phyloP scores from a whole-genome alignment of 192 early-diverging fungal species.

The Blastocladiella britannica region DNA sequence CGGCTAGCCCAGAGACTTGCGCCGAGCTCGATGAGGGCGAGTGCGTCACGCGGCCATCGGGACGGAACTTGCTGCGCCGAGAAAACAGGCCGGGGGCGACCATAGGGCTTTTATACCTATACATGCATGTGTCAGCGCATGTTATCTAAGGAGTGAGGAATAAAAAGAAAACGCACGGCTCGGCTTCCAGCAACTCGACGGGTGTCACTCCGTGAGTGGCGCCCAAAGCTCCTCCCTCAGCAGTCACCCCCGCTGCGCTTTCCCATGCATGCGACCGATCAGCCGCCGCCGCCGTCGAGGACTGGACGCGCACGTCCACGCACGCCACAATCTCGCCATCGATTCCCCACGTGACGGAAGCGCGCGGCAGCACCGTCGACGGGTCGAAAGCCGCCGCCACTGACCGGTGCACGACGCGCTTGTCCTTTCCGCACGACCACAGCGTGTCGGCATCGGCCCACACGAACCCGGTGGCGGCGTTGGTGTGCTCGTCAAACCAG shows the following conservation, averaged over 20 bases:
- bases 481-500: constrained; percentile 45
- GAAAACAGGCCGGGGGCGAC: background rate
- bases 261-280: too few species aligned
- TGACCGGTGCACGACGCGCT: constrained; percentile 40
- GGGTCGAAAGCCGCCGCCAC: constrained; percentile 24
- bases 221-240: too few species aligned
- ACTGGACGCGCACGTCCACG: constrained; percentile 25
- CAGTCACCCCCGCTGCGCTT: constrained; percentile 8
- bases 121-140: background rate
- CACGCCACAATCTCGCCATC: constrained; percentile 44
- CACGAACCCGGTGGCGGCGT: constrained; percentile 43
- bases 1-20: too few species aligned
- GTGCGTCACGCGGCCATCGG: too few species aligned
- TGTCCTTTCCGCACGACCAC: constrained; percentile 57
- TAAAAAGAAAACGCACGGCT: too few species aligned
- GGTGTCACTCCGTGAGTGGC: too few species aligned
- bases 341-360: constrained; percentile 37
- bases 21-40: too few species aligned
- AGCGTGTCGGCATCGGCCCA: constrained; percentile 40
- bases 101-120: background rate
- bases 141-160: too few species aligned
- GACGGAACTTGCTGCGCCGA: background rate
- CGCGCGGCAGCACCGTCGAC: constrained; percentile 21
- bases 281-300: constrained; percentile 10
- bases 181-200: too few species aligned